phyloP scores from a whole-genome alignment of 2,329 filamentous ascomycete genomes.

The Penicillium janthinellum region DNA sequence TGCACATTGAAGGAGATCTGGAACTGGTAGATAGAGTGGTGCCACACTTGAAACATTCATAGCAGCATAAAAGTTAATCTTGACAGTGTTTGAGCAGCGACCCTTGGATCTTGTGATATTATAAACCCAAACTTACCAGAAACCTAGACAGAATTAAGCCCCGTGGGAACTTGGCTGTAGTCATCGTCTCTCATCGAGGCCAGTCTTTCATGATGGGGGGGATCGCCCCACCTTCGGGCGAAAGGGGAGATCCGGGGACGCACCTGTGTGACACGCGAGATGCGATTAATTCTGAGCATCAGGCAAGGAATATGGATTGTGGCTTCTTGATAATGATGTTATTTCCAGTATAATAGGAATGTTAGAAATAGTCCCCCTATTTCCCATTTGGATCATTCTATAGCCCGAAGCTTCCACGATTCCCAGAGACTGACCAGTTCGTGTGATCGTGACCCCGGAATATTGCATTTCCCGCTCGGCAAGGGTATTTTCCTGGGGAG shows the following conservation, averaged over 20 bases:
- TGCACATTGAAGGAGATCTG: too few species aligned
- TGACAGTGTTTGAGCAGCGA: too few species aligned
- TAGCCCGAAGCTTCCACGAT: neutral
- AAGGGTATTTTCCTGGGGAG: neutral
- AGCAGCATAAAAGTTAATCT: too few species aligned
- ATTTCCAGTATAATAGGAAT: too few species aligned
- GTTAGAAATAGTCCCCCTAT: too few species aligned
- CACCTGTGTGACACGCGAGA: slow-evolving; percentile 1
- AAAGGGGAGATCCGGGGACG: slow-evolving; percentile 32
- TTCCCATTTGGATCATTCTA: too few species aligned
- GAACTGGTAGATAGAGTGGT: too few species aligned
- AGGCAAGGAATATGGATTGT: too few species aligned
- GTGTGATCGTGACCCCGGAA: neutral
- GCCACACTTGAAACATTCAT: too few species aligned
- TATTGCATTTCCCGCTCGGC: slow-evolving; percentile 1
- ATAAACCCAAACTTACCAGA: too few species aligned
- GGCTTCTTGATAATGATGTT: too few species aligned
- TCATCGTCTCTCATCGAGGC: neutral
- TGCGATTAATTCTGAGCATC: neutral
- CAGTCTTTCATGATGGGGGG: neutral
- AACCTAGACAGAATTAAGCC: neutral
- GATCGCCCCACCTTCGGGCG: slow-evolving; percentile 26
- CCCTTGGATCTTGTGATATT: too few species aligned
- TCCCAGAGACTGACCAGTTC: neutral
- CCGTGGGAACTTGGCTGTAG: neutral